Evolutionary conservation across 371 early-diverging fungal genomes (phyloP).

Genomic region (Mortierella sp.): DNA sequence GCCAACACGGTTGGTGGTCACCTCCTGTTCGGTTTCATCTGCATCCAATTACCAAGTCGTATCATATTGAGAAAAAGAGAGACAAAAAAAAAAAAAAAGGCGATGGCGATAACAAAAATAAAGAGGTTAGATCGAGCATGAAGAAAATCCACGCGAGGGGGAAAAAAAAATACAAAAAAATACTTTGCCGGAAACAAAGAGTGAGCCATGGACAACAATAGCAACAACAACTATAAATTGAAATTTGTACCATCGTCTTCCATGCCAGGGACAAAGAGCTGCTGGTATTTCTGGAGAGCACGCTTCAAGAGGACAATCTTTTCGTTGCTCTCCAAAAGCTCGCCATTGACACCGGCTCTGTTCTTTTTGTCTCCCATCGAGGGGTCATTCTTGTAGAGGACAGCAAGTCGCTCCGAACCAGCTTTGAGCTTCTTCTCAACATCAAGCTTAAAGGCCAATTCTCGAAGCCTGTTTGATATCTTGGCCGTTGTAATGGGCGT

Average conservation of each 20-base stretch:
- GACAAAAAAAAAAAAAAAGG: not conserved
- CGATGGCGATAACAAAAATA: no score
- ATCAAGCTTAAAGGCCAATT: constrained; percentile 87
- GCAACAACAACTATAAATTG: constrained; percentile 2
- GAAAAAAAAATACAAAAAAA: not conserved
- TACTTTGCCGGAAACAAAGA: not conserved
- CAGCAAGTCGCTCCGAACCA: constrained; percentile 71
- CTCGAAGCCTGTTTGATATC: constrained; percentile 86
- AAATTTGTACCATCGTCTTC: constrained; percentile 73
- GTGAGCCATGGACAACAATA: no score
- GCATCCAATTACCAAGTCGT: not conserved
- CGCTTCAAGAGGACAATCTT: constrained; percentile 83
- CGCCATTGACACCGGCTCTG: constrained; percentile 69
- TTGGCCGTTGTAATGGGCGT: constrained; percentile 85
- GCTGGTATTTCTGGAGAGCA: constrained; percentile 86
- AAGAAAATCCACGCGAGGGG: no score
- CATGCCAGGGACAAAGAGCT: constrained; percentile 79
- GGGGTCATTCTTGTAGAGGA: constrained; percentile 54
- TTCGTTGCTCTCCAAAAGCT: constrained; percentile 79
- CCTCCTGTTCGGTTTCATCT: constrained; percentile 47
- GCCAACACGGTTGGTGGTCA: constrained; percentile 56
- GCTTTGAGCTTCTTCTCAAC: constrained; percentile 89
- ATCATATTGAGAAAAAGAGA: not conserved
- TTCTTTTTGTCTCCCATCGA: constrained; percentile 69
- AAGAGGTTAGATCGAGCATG: no score